phyloP scores from a whole-genome alignment of 1,284 basidiomycete species.

The Chalciporus piperatoides region DNA sequence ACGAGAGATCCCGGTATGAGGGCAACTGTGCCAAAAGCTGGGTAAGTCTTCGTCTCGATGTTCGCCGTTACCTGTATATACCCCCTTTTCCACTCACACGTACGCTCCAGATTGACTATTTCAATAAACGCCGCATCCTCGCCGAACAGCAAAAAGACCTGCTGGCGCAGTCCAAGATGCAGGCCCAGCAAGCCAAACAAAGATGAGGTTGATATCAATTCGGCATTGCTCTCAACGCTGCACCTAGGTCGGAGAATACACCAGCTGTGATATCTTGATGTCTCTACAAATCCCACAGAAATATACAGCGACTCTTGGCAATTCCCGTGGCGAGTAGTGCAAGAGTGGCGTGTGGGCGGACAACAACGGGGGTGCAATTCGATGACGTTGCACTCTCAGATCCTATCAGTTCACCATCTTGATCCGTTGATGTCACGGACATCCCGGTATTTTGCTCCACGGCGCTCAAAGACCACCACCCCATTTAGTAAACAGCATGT shows the following conservation, averaged over 20 bases:
- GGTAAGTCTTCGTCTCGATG: slow-evolving; percentile 45
- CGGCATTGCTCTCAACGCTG: background rate
- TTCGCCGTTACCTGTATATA: background rate
- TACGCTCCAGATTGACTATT: slow-evolving; percentile 67
- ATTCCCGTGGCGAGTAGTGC: slow-evolving; percentile 4
- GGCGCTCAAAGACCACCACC: background rate
- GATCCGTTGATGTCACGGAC: slow-evolving; percentile 4
- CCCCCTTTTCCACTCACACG: background rate
- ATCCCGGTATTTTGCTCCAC: background rate
- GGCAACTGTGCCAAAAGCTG: slow-evolving; percentile 76
- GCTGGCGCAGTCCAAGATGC: slow-evolving; percentile 52
- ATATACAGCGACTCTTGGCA: background rate
- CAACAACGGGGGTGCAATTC: background rate
- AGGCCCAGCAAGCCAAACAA: slow-evolving; percentile 44
- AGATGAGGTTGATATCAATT: slow-evolving; percentile 2
- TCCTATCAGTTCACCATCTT: slow-evolving; percentile 4
- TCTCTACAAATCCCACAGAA: slow-evolving; percentile 1
- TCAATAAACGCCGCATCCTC: slow-evolving; percentile 75
- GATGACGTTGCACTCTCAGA: background rate
- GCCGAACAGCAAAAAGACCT: slow-evolving; percentile 69
- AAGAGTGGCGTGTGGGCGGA: background rate
- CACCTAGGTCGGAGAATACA: background rate
- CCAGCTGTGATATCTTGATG: slow-evolving; percentile 11
- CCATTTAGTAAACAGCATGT: background rate
- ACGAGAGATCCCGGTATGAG: slow-evolving; percentile 54